These are phyloP conservation scores for Marasmius sp. DNA, from an alignment of 1,284 basidiomycete genomes.

Conservation along the genomic window DNA sequence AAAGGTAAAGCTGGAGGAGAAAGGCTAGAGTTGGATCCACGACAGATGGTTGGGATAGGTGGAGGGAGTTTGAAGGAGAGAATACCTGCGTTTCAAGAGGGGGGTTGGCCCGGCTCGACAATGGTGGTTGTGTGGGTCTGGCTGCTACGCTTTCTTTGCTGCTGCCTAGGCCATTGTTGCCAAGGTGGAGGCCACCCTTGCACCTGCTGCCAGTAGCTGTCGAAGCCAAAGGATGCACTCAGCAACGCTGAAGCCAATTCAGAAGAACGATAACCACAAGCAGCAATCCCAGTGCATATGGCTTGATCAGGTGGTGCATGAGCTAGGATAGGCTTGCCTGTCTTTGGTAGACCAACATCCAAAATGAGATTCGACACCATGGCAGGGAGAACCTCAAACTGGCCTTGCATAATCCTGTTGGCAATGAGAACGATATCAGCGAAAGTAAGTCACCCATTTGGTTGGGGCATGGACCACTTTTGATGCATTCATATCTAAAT, in stretches of 20 bases:
- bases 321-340: slow-evolving; percentile 75
- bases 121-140: not conserved
- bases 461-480: no score
- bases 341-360: slow-evolving; percentile 53
- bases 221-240: no score
- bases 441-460: not conserved
- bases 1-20: slow-evolving; percentile 30
- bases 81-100: slow-evolving; percentile 90
- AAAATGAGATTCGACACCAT: slow-evolving; percentile 37
- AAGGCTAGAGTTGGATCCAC: slow-evolving; percentile 84
- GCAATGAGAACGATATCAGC: not conserved
- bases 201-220: no score
- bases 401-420: no score
- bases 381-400: slow-evolving; percentile 23
- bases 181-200: slow-evolving; percentile 81
- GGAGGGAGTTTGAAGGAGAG: slow-evolving; percentile 80
- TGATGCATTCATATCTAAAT: no score
- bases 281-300: slow-evolving; percentile 86
- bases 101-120: slow-evolving; percentile 31
- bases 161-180: slow-evolving; percentile 45
- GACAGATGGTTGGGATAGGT: slow-evolving; percentile 71
- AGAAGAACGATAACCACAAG: slow-evolving; percentile 75
- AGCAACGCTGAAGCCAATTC: no score
- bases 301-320: slow-evolving; percentile 84
- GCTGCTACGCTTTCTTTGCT: slow-evolving; percentile 26